These are phyloP conservation scores for Candida mattraensis DNA, from an alignment of 805 yeast genomes.

Conservation along the genomic window DNA sequence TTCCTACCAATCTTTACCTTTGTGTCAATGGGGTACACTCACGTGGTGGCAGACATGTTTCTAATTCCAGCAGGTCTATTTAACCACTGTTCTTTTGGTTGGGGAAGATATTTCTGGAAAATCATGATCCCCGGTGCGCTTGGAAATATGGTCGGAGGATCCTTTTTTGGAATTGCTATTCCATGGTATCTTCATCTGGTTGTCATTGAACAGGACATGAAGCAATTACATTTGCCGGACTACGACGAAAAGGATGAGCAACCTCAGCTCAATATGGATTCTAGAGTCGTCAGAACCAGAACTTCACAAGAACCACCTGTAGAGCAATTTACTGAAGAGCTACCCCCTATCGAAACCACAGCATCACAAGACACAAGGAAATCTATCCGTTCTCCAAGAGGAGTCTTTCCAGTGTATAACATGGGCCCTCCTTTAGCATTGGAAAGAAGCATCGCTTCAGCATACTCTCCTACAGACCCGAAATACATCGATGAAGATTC, in stretches of 20 bases:
- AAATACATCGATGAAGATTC: slow-evolving; percentile 6
- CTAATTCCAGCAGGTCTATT: slow-evolving; percentile 63
- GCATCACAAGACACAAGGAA: slow-evolving; percentile 3
- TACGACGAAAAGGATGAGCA: slow-evolving; percentile 78
- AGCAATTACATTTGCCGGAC: slow-evolving; percentile 58
- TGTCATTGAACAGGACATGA: slow-evolving; percentile 71
- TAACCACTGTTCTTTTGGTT: slow-evolving; percentile 63
- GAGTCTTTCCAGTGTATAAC: slow-evolving; percentile 77
- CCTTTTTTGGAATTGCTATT: slow-evolving; percentile 57
- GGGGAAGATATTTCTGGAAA: slow-evolving; percentile 71
- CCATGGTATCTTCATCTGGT: slow-evolving; percentile 75
- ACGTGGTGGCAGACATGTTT: slow-evolving; percentile 82
- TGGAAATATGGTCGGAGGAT: slow-evolving; percentile 83
- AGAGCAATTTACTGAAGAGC: slow-evolving; percentile 2
- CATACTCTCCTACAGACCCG: slow-evolving; percentile 20
- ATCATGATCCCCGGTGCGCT: slow-evolving; percentile 65
- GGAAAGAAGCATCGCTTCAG: slow-evolving; percentile 58
- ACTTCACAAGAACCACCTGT: slow-evolving; percentile 9
- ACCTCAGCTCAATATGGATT: slow-evolving; percentile 74
- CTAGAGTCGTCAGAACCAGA: slow-evolving; percentile 64
- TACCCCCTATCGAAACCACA: slow-evolving; percentile 3
- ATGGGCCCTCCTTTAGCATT: slow-evolving; percentile 65
- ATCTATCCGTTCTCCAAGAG: slow-evolving; percentile 57
- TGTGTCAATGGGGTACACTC: slow-evolving; percentile 77
- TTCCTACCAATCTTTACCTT: slow-evolving; percentile 71